Evolutionary conservation across 176 grass and related monocot species (phyloP).

Genomic region (Paspalum vaginatum): DNA sequence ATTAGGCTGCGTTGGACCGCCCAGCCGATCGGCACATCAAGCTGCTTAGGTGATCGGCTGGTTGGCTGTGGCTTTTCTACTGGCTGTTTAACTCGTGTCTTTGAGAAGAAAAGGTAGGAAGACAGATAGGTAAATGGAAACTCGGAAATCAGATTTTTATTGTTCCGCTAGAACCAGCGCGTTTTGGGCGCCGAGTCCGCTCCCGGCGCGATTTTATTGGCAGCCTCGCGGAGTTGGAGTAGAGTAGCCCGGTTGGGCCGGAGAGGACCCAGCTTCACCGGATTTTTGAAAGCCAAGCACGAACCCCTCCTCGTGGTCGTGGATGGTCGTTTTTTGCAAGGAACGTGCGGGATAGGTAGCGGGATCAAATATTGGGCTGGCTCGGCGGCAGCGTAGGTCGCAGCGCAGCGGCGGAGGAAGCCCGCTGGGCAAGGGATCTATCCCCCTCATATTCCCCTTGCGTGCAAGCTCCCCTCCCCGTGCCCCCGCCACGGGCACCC

Average conservation of each 20-base stretch:
- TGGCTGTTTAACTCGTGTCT: too few species aligned
- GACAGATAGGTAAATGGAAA: too few species aligned
- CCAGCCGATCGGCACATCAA: too few species aligned
- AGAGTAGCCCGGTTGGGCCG: neutral
- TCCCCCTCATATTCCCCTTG: constrained; percentile 65
- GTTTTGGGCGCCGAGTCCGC: neutral
- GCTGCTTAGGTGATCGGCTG: too few species aligned
- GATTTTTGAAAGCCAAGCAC: neutral
- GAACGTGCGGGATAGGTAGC: neutral
- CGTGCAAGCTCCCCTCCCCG: constrained; percentile 67
- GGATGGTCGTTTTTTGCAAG: neutral
- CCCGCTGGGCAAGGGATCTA: constrained; percentile 53
- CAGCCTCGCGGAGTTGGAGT: neutral
- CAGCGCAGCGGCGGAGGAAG: constrained; percentile 33
- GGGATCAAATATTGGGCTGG: neutral
- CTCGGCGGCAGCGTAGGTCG: constrained; percentile 16
- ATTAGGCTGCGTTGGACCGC: too few species aligned
- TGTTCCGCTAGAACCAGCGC: too few species aligned
- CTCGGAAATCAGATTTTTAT: too few species aligned
- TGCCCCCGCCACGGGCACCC: constrained; percentile 47
- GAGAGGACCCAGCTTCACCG: neutral
- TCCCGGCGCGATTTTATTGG: neutral
- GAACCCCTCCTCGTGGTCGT: too few species aligned
- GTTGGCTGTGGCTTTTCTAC: too few species aligned
- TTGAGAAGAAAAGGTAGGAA: too few species aligned